Percentiles rank a stretch among this genome's conserved stretches.
Conservation (phyloP, 192 early-diverging fungal genomes). For the Cladochytrium replicatum region DNA sequence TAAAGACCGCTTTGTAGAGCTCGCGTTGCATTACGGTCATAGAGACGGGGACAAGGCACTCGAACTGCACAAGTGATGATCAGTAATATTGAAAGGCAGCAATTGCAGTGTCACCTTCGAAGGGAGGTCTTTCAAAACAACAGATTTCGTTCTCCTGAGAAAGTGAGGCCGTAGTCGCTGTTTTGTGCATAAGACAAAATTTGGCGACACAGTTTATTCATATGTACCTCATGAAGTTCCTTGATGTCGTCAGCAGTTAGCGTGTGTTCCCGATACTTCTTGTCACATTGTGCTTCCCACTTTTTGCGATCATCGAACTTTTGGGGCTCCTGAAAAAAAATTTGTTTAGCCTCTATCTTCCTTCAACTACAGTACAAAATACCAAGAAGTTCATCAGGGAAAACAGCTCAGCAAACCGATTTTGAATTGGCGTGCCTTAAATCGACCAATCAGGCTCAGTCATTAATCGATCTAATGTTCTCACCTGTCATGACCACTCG, state of each 20-base stretch:
- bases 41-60: constrained; percentile 58
- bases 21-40: constrained; percentile 61
- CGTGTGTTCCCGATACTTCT: constrained; percentile 43
- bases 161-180: constrained; percentile 55
- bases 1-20: constrained; percentile 54
- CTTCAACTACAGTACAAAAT: too few relatives aligned
- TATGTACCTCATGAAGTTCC: constrained; percentile 50
- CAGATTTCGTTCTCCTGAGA: constrained; percentile 61
- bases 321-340: constrained; percentile 34
- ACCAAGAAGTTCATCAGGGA: constrained; percentile 61
- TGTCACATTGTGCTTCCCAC: constrained; percentile 26
- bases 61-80: constrained; percentile 22
- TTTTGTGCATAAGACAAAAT: not conserved
- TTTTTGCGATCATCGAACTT: constrained; percentile 48
- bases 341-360: not conserved
- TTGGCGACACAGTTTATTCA: too few relatives aligned
- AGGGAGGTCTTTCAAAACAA: constrained; percentile 47
- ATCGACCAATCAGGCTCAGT: constrained; percentile 12
- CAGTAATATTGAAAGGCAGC: not conserved
- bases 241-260: constrained; percentile 42
- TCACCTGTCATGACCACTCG: constrained; percentile 56
- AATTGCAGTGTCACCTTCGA: constrained; percentile 43
- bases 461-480: too few relatives aligned
- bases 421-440: constrained; percentile 57
- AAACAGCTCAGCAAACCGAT: constrained; percentile 62